Percentiles rank a stretch among this genome's conserved stretches.
These are phyloP conservation scores for Scutellaria barbata DNA, from an alignment of 257 asterid species.

Conservation along the genomic window DNA sequence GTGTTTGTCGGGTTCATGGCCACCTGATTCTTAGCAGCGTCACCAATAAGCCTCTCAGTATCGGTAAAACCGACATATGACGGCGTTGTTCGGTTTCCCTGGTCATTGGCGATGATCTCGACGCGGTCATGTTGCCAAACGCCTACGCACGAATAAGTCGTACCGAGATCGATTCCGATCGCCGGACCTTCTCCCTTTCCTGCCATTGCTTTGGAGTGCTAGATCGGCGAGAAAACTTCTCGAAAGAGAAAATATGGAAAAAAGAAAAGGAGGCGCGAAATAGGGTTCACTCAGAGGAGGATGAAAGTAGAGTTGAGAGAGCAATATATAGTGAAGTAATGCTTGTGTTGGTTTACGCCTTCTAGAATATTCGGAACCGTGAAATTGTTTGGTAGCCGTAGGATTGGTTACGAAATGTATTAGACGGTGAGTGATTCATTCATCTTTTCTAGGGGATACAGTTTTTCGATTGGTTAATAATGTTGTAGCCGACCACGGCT, in stretches of 20 bases:
- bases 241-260: neutral
- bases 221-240: neutral
- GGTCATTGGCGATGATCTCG: conserved; percentile 56
- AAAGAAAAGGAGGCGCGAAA: neutral
- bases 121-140: conserved; percentile 61
- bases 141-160: conserved; percentile 55
- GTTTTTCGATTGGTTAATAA: neutral
- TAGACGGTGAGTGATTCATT: conserved; percentile 20
- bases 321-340: conserved; percentile 27
- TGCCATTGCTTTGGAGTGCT: conserved; percentile 31
- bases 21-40: conserved; percentile 59
- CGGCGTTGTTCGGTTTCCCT: conserved; percentile 59
- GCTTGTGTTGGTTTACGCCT: conserved; percentile 14
- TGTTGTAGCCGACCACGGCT: conserved; percentile 28
- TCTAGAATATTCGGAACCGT: conserved; percentile 46
- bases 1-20: conserved; percentile 61
- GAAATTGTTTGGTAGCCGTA: conserved; percentile 23
- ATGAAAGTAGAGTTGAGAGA: neutral
- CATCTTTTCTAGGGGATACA: neutral
- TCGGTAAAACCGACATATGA: conserved; percentile 56
- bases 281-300: conserved; percentile 31
- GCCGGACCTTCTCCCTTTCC: conserved; percentile 56
- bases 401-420: conserved; percentile 19
- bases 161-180: conserved; percentile 56
- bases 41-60: conserved; percentile 53